phyloP scores from a whole-genome alignment of 768 basidiomycete species.

The Termitomyces heimii region DNA sequence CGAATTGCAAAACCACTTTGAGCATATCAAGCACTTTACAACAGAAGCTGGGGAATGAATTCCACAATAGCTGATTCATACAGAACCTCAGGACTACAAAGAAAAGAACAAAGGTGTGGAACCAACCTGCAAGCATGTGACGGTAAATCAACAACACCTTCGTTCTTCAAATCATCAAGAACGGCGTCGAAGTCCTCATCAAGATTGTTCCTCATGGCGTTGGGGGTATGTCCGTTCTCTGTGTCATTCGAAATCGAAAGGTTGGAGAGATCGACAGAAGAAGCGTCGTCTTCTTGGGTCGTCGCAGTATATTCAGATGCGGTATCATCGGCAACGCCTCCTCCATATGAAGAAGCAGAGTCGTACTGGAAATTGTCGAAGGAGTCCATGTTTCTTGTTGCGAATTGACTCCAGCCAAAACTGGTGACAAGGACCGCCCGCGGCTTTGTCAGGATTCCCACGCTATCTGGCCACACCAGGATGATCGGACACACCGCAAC shows the following conservation, averaged over 20 bases:
- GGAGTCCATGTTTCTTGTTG: constrained; percentile 53
- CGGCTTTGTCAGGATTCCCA: constrained; percentile 6
- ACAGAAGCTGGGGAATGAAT: constrained; percentile 97
- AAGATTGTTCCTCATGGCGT: constrained; percentile 27
- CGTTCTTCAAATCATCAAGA: constrained; percentile 85
- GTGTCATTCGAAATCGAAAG: constrained; percentile 60
- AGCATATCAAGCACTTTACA: constrained; percentile 88
- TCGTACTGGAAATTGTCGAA: constrained; percentile 87
- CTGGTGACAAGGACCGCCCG: neutral
- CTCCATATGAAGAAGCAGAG: constrained; percentile 77
- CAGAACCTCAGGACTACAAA: constrained; percentile 10
- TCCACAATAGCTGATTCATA: constrained; percentile 78
- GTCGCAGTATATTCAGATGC: constrained; percentile 77
- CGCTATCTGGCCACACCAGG: neutral
- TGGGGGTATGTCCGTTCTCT: constrained; percentile 34
- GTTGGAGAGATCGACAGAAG: constrained; percentile 58
- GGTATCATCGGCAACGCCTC: constrained; percentile 69
- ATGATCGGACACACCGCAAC: neutral
- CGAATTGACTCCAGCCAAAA: constrained; percentile 10
- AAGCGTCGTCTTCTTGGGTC: constrained; percentile 47
- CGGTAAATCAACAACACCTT: constrained; percentile 70
- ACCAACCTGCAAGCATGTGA: constrained; percentile 93
- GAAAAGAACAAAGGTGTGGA: constrained; percentile 2
- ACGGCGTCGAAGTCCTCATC: constrained; percentile 91
- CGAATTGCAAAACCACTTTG: constrained; percentile 99